Base-by-base conservation (phyloP, 1,139 yeast genomes). In the Pichia terricola region DNA sequence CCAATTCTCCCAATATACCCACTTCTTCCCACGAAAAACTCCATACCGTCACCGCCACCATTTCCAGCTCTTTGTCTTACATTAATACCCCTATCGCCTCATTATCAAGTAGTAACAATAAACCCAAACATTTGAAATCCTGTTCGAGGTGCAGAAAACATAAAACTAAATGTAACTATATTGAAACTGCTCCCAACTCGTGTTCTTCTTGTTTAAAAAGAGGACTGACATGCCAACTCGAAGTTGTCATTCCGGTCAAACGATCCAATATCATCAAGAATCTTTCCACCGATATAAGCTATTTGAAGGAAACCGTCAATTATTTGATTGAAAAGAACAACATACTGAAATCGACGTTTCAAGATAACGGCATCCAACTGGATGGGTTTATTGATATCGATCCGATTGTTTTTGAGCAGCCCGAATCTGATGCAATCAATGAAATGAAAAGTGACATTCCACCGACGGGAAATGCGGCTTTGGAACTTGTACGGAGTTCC, bases 101-200 rank as follows among this genome's bases (percentile, higher is more conserved):
- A n/a, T n/a, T n/a, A n/a, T n/a, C n/a, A n/a, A n/a, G n/a, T n/a
- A n/a, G n/a, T n/a, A n/a, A n/a, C n/a, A n/a, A n/a, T n/a, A 63
- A 62, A 48, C 68, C 68, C 35, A 63, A 66, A 45, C 64, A 66
- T n/a, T 64, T 79, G 47, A 77, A 77, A 52, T 73, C 83, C 10
- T 80, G 87, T 57, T 66, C 72, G 4, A 63, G 82, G 38, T 80
- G 87, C 58, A 68, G 86, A 39, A 74, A 73, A 53, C 81, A 78
- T 53, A 80, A 80, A 59, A 78, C 80, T 27, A 75, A 72, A 52
- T 80, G 86, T 60, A 81, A 79, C 55, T 81, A 81, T 10, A 53
- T 61, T 7, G 54, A 57, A 26, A 70, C 75, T 27, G 62, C 67
- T 38, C 85, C 86, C 3, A 56, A 61, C 30, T 75, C 83, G 0